Percentiles rank a stretch among this genome's conserved stretches.
phyloP scores from a whole-genome alignment of 1,284 basidiomycete species.

The Caloboletus firmus region DNA sequence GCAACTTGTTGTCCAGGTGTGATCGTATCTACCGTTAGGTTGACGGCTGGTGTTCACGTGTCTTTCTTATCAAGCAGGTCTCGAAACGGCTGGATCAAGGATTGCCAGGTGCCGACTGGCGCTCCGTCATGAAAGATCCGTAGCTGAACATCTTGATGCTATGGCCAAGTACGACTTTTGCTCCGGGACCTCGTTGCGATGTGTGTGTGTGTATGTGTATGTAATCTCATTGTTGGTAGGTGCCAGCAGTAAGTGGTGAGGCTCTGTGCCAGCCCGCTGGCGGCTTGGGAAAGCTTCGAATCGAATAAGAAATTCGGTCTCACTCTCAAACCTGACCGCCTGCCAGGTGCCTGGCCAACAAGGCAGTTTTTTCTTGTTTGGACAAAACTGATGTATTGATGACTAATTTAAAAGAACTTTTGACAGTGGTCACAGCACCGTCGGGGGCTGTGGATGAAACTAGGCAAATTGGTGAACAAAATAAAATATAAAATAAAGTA shows the following conservation, averaged over 20 bases:
- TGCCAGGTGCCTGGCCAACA: slow-evolving; percentile 27
- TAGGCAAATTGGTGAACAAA: slow-evolving; percentile 8
- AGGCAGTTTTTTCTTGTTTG: slow-evolving; percentile 11
- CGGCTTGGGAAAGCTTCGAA: slow-evolving; percentile 11
- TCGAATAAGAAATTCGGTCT: slow-evolving; percentile 14
- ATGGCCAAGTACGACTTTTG: slow-evolving; percentile 25
- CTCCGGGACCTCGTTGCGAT: slow-evolving; percentile 22
- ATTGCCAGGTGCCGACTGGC: slow-evolving; percentile 39
- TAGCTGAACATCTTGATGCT: slow-evolving; percentile 36
- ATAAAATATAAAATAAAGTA: slow-evolving; percentile 2
- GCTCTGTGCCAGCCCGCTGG: slow-evolving; percentile 13
- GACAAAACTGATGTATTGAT: slow-evolving; percentile 10
- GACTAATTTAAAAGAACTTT: slow-evolving; percentile 12
- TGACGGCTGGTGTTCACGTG: slow-evolving; percentile 29
- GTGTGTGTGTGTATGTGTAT: slow-evolving; percentile 23
- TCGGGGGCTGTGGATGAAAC: slow-evolving; percentile 17
- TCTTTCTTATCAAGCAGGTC: slow-evolving; percentile 32
- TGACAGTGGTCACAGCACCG: slow-evolving; percentile 8
- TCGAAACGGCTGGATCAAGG: slow-evolving; percentile 42
- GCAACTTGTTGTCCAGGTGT: slow-evolving; percentile 45
- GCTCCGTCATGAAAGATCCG: slow-evolving; percentile 43
- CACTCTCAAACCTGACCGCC: slow-evolving; percentile 5
- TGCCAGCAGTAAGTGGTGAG: slow-evolving; percentile 29
- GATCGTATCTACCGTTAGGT: slow-evolving; percentile 23
- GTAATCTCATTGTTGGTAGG: slow-evolving; percentile 21